phyloP scores from a whole-genome alignment of 371 early-diverging fungal genomes.

The Choanephora cucurbitarum region DNA sequence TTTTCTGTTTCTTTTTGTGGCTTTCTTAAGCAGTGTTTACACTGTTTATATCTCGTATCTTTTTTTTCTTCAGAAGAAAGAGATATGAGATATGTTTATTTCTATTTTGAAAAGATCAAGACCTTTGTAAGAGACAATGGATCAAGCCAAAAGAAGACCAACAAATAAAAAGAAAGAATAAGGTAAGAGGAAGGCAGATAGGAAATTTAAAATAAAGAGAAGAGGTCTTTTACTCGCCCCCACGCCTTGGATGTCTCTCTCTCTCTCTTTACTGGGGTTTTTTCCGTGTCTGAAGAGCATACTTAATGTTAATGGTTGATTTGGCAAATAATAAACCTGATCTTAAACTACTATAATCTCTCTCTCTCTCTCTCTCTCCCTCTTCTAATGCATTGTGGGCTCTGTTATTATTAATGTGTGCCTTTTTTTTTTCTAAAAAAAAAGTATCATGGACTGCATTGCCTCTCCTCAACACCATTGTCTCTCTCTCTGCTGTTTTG shows the following conservation, averaged over 20 bases:
- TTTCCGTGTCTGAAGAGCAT: not conserved
- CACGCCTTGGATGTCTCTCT: no score
- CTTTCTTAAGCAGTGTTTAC: not conserved
- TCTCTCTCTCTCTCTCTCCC: constrained; percentile 10
- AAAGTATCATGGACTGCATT: no score
- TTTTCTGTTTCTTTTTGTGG: constrained; percentile 8
- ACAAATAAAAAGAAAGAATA: constrained; percentile 1
- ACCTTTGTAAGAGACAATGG: not conserved
- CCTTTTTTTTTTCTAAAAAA: not conserved
- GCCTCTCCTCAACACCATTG: not conserved
- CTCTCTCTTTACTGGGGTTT: no score
- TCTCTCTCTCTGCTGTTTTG: not conserved
- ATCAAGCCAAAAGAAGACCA: no score
- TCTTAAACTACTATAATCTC: constrained; percentile 1
- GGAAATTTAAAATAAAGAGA: no score
- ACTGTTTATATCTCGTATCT: not conserved
- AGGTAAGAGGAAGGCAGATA: not conserved
- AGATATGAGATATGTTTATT: not conserved
- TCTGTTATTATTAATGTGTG: not conserved
- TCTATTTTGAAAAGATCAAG: not conserved
- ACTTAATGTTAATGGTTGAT: not conserved
- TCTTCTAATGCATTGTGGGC: constrained; percentile 1
- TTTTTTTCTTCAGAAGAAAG: not conserved
- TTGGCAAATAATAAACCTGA: constrained; percentile 3
- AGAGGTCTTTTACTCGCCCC: no score